These are phyloP conservation scores for Pterulicium gracile DNA, from an alignment of 1,284 basidiomycete species.

Conservation along the genomic window DNA sequence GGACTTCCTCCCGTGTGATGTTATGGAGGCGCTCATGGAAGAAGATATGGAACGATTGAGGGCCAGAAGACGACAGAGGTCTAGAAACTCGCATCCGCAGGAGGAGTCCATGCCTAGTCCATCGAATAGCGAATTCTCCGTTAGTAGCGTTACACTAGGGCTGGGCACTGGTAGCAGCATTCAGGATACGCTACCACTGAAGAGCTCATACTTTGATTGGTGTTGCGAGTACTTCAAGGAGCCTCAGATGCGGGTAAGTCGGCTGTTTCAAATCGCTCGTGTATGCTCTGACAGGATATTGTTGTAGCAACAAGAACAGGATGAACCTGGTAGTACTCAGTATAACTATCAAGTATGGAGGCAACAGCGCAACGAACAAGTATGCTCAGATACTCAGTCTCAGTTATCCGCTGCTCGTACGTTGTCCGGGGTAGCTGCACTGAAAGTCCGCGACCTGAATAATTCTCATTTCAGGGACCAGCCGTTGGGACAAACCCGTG, in stretches of 20 bases:
- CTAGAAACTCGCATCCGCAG: constrained; percentile 23
- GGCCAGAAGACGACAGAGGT: constrained; percentile 45
- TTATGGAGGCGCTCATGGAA: constrained; percentile 80
- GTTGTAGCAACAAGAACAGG: constrained; percentile 78
- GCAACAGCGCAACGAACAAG: constrained; percentile 81
- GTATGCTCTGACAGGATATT: constrained; percentile 6
- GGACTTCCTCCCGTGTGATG: constrained; percentile 58
- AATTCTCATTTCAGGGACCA: constrained; percentile 26
- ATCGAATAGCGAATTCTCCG: constrained; percentile 62
- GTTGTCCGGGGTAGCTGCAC: too few relatives aligned
- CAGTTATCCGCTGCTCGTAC: constrained; percentile 66
- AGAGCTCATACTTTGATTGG: constrained; percentile 93
- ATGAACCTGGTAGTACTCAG: constrained; percentile 88
- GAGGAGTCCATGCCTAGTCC: constrained; percentile 43
- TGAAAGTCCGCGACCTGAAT: too few relatives aligned
- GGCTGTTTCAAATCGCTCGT: constrained; percentile 6
- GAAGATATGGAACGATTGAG: constrained; percentile 84
- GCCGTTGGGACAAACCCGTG: constrained; percentile 75
- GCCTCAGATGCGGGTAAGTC: constrained; percentile 88
- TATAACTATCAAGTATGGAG: constrained; percentile 98
- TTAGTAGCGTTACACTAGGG: constrained; percentile 54
- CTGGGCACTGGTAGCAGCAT: constrained; percentile 65
- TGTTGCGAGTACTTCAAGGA: constrained; percentile 97
- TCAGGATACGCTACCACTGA: constrained; percentile 73
- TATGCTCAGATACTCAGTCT: constrained; percentile 59